Percentiles rank a stretch among this genome's conserved stretches.
phyloP scores from a whole-genome alignment of 2,329 filamentous ascomycete species.

The Zasmidium cellare region DNA sequence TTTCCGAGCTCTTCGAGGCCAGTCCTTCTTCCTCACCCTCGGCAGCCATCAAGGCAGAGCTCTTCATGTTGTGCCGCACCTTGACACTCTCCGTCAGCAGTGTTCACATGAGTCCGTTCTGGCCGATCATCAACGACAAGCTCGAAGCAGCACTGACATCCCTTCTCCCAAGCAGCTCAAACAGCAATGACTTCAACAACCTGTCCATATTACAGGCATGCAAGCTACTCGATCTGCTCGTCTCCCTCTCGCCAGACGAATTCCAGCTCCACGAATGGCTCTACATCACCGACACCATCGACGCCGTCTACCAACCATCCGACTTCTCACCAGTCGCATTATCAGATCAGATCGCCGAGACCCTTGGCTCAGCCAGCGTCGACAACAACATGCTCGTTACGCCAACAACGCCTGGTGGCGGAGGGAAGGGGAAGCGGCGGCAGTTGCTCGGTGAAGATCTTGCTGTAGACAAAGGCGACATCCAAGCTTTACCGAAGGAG shows the following conservation, averaged over 20 bases:
- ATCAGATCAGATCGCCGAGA: constrained; percentile 80
- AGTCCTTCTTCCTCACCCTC: constrained; percentile 89
- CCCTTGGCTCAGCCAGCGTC: constrained; percentile 53
- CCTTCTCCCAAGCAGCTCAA: constrained; percentile 67
- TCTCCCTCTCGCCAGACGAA: constrained; percentile 85
- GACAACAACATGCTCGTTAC: constrained; percentile 26
- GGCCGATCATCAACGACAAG: constrained; percentile 87
- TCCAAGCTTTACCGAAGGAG: constrained; percentile 55
- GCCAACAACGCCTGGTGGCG: not conserved
- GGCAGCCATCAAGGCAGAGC: constrained; percentile 81
- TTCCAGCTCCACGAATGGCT: constrained; percentile 99
- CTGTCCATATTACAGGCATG: constrained; percentile 82
- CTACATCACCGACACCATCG: constrained; percentile 94
- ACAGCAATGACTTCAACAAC: constrained; percentile 72
- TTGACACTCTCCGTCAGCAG: constrained; percentile 76
- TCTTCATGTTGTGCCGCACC: constrained; percentile 84
- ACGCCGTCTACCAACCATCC: constrained; percentile 82
- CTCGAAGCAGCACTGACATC: constrained; percentile 78
- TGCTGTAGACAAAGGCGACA: constrained; percentile 55
- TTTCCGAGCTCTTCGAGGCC: constrained; percentile 82
- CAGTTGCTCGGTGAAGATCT: constrained; percentile 52
- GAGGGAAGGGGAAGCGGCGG: constrained; percentile 23
- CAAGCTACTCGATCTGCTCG: constrained; percentile 86
- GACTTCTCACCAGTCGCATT: constrained; percentile 71
- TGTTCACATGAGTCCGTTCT: constrained; percentile 78